phyloP scores from a whole-genome alignment of 2,329 filamentous ascomycete species.

The Venturia effusa region DNA sequence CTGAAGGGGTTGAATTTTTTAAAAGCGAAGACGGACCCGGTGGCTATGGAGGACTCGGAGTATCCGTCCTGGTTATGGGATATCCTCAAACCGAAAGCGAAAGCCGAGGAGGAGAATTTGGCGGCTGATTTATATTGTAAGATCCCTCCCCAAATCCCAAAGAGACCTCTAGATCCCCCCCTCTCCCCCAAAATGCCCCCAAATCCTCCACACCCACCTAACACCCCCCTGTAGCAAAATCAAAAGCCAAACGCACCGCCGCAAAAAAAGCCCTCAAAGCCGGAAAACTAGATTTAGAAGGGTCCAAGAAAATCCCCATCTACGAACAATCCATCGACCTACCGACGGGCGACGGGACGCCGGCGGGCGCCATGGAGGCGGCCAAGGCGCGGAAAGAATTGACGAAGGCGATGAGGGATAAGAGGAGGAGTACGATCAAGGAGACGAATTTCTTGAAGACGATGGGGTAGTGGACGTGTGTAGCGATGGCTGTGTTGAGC shows the following conservation, averaged over 20 bases:
- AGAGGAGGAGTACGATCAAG: conserved; percentile 68
- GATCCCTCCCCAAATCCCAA: conserved; percentile 19
- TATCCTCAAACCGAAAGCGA: conserved; percentile 52
- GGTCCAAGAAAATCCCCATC: conserved; percentile 57
- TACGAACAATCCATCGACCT: conserved; percentile 72
- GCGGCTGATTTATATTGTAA: conserved; percentile 71
- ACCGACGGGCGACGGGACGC: conserved; percentile 40
- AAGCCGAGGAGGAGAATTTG: conserved; percentile 39
- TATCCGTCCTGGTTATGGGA: conserved; percentile 77
- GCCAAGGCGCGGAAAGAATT: conserved; percentile 48
- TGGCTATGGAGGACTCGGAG: conserved; percentile 62
- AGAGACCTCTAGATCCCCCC: not conserved
- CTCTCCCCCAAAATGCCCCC: not conserved
- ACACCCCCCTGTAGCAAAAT: conserved; percentile 51
- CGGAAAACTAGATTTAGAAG: conserved; percentile 54
- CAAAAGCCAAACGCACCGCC: conserved; percentile 65
- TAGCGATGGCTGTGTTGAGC: too few species aligned
- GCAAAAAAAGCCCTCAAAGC: conserved; percentile 55
- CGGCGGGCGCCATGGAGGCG: conserved; percentile 35
- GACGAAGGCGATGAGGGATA: conserved; percentile 60
- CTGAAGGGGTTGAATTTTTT: conserved; percentile 67
- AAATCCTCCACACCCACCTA: not conserved
- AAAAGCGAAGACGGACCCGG: conserved; percentile 61
- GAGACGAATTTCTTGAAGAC: conserved; percentile 77
- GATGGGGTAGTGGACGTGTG: conserved; percentile 46